Base-by-base conservation (phyloP, 2,329 filamentous ascomycete genomes). In the Scleromitrula shiraiana region DNA sequence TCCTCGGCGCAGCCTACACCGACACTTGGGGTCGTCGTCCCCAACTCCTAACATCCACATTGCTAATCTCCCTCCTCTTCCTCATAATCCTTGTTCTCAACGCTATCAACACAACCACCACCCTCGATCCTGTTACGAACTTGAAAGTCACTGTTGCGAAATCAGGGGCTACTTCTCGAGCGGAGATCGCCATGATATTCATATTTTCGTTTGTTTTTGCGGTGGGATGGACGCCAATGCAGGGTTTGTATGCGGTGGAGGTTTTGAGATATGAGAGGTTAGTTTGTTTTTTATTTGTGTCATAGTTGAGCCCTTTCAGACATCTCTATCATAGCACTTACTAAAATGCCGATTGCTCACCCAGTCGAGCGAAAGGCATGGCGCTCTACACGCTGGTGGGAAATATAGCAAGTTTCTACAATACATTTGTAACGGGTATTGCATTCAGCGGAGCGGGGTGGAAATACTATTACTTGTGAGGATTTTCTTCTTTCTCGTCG, bases 161-260 rank as follows among this genome's bases (percentile, higher is more conserved):
- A 47, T 47, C 37, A 1, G 43, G 49, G 0, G 57, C 65, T 0
- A 68, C 70, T 0, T 69, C 70, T 17, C 70, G 71, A 50, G 63
- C 67, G 0, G 70, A 70, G 7, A 68, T 75, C 3, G 72, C 71
- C 7, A 71, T 77, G 51, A 73, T 77, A 37, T 76, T 73, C 55
- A 64, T 77, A 7, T 77, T 76, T 35, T 72, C 72, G 3, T 69
- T 74, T 24, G 69, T 72, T 1, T 76, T 75, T 56, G 73, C 70
- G 0, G 70, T 75, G 20, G 71, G 72, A 1, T 75, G 70, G 69
- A 76, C 72, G 0, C 71, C 73, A 0, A 62, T 75, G 6, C 70
- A 74, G 48, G 67, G 65, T 46, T 70, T 73, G 59, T 75, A 75
- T 54, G 72, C 73, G 15, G 71, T 69, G 4, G 72, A 75, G 51